Base-by-base conservation (phyloP, 805 yeast species). In the Kregervanrija delftensis region DNA sequence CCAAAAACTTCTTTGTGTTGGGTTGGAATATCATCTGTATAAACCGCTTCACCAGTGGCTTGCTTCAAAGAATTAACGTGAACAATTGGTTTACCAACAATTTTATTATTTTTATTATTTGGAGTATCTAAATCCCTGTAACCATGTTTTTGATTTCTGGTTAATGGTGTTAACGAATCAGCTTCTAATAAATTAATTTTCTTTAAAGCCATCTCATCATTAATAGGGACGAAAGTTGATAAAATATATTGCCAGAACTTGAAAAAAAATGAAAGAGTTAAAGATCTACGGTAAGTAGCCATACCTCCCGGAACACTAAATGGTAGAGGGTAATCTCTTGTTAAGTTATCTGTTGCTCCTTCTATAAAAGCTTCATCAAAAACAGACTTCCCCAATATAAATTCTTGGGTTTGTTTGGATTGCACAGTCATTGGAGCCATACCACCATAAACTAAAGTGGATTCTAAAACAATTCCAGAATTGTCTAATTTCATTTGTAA, bases 271-370 rank as follows among this genome's bases (percentile, higher is more conserved):
- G 75, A 69, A 41, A 71, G 46, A 10, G 73, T 65, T 37, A 72
- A 58, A n/a, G 75, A 64, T 34, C 70, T 55, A 41, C 77, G 57
- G 49, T 67, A 72, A 2, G 68, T 57, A 0, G 76, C 74, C 74
- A 70, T 71, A 11, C 76, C 77, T 45, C 77, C 77, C 4, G 76
- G 76, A 37, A 72, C 77, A 13, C 61, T 61, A 51, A 52, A 72
- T 2, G 70, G 62, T 37, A 72, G 56, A 12, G 65, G 57, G 48
- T 59, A 69, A 47, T 72, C 77, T 30, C 53, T 43, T 12, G 52
- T 44, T 30, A 68, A 57, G 6, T 41, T 31, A 30, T 60, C 59
- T 22, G 59, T 49, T 2, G 61, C 63, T 8, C 47, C 49, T 41
- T 68, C 73, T 11, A 67, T 49, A 15, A 63, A 56, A 1, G 44